Evolutionary conservation across 2,329 filamentous ascomycete species (phyloP), one percentile per base, ranked within the genome.

Genomic region (Iodosphaeria phyllophila): DNA sequence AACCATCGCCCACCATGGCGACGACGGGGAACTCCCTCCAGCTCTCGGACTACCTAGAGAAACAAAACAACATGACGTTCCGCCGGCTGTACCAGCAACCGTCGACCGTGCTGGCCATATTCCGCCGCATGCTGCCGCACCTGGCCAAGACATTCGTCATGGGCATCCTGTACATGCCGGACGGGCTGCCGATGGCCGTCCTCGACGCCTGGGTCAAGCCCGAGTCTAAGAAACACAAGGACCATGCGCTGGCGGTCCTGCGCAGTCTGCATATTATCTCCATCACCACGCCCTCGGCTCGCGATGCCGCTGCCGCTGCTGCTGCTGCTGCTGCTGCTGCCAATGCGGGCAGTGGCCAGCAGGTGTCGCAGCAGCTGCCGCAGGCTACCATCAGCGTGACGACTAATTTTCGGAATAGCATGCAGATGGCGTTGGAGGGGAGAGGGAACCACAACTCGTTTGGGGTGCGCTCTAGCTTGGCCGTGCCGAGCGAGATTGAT

Each of bases 61-160:
- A 74, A 47, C 74, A 92, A 42, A 79, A 79, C 24, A 82, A 84
- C 34, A 82, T 78, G 20, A 91, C 82, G 18, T 92, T 95, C 50
- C 70, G 72, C 46, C 77, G 80, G 50, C 65, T 98, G 22, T 98
- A 98, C 60, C 77, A 84, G 54, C 84, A 93, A 58, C 89, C 89
- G 16, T 92, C 86, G 20, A 92, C 89, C 2, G 78, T 84, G 18
- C 71, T 98, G 36, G 89, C 89, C 36, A 84, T 98, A 42, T 95
- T 95, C 49, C 72, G 89, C 37, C 84, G 89, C 54, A 93, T 98
- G 83, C 66, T 98, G 30, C 82, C 89, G 29, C 78, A 91, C 43
- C 56, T 95, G 32, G 86, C 89, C 38, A 95, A 98, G 61, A 82
- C 74, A 10, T 76, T 98, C 42, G 86, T 98, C 32, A 92, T 93